Conservation (phyloP, 345 rosid genomes). For the Eucalyptus regnans region DNA sequence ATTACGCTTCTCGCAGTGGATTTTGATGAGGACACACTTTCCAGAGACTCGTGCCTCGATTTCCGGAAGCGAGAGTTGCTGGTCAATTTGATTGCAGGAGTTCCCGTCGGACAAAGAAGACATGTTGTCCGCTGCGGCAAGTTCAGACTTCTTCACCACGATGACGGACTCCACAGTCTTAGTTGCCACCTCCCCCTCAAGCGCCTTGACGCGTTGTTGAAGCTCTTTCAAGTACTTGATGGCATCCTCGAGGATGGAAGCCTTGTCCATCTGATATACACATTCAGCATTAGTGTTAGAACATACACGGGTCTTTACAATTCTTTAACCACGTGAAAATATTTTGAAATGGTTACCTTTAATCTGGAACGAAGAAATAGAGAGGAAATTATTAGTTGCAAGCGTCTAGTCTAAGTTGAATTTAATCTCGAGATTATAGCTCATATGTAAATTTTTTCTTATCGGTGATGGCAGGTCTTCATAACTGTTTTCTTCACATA, state of each 20-base stretch:
- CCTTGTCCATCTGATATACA: slow-evolving; percentile 43
- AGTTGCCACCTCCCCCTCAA: slow-evolving; percentile 35
- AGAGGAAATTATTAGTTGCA: not conserved
- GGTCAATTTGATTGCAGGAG: not conserved
- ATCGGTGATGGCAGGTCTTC: not conserved
- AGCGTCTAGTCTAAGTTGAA: not conserved
- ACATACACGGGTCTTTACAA: rapidly evolving
- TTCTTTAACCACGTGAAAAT: not conserved
- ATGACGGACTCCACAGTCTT: slow-evolving; percentile 35
- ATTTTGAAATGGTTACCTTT: not conserved
- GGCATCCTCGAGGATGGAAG: slow-evolving; percentile 61
- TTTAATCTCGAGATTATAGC: not conserved
- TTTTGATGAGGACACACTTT: not conserved
- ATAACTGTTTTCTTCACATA: not conserved
- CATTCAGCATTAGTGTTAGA: not conserved
- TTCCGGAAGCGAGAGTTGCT: not conserved
- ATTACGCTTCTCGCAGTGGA: not conserved
- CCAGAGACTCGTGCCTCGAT: slow-evolving; percentile 1
- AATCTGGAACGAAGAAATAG: not conserved
- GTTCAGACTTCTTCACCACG: slow-evolving; percentile 42
- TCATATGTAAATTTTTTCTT: not conserved
- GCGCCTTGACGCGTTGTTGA: slow-evolving; percentile 42
- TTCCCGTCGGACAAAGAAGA: slow-evolving; percentile 17
- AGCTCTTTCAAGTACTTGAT: slow-evolving; percentile 54
- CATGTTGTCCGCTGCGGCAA: slow-evolving; percentile 16